Percentiles rank a stretch among this genome's conserved stretches.
Evolutionary conservation across 148 eudicot genomes (phyloP).

Genomic region (Vaccinium macrocarpon): DNA sequence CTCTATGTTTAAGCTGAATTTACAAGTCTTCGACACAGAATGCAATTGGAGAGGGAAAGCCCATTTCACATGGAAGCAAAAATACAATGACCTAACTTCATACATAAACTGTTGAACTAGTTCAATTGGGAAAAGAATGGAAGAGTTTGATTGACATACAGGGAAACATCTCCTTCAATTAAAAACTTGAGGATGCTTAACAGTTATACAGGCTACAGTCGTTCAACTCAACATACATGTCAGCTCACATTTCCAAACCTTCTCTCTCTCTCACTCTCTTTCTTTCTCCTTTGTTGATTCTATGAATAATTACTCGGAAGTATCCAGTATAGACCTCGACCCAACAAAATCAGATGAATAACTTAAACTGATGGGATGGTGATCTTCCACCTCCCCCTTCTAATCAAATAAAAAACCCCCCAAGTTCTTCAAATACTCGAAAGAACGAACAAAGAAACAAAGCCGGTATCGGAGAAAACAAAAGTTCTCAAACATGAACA

Average conservation of each 20-base stretch:
- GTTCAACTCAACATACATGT: slow-evolving; percentile 6
- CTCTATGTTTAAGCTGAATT: background rate
- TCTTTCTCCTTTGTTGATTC: slow-evolving; percentile 16
- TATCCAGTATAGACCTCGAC: slow-evolving; percentile 24
- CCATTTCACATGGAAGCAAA: background rate
- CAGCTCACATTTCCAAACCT: slow-evolving; percentile 16
- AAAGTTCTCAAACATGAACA: slow-evolving; percentile 34
- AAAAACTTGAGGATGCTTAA: slow-evolving; percentile 39
- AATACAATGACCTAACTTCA: background rate
- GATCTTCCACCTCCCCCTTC: slow-evolving; percentile 76
- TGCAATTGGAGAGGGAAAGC: background rate
- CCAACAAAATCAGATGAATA: slow-evolving; percentile 24
- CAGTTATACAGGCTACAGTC: slow-evolving; percentile 33
- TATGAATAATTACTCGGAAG: slow-evolving; percentile 15
- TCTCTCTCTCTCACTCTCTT: slow-evolving; percentile 11
- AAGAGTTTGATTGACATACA: slow-evolving; percentile 17
- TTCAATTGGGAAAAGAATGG: background rate
- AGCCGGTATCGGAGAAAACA: background rate
- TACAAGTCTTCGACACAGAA: background rate
- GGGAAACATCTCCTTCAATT: slow-evolving; percentile 26
- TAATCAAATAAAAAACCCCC: slow-evolving; percentile 23
- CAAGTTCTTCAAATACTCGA: slow-evolving; percentile 7
- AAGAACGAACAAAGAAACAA: slow-evolving; percentile 25
- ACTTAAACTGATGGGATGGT: slow-evolving; percentile 30
- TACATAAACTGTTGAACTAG: background rate